Conservation (phyloP, 768 basidiomycete genomes). For the Lactifluus piperatus region DNA sequence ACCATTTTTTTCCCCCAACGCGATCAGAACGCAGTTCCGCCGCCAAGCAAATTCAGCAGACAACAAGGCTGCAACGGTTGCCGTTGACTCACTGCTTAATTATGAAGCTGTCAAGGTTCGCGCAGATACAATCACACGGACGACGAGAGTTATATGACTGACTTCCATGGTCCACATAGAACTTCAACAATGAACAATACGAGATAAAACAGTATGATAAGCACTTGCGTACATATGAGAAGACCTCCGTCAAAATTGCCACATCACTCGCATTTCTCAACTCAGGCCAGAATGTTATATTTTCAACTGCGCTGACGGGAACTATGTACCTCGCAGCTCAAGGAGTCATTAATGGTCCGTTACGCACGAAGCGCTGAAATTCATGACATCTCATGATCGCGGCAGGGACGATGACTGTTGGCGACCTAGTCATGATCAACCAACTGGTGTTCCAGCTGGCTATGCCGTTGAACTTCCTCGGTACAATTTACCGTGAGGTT, state of each 20-base stretch:
- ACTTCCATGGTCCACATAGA: constrained; percentile 37
- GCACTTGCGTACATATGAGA: constrained; percentile 79
- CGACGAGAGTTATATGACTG: neutral
- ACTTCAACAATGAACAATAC: constrained; percentile 95
- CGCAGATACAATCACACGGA: neutral
- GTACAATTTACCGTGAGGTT: constrained; percentile 95
- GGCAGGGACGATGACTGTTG: constrained; percentile 92
- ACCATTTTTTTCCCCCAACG: neutral
- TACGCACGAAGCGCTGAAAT: neutral
- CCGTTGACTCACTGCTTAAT: constrained; percentile 94
- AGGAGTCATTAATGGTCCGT: constrained; percentile 80
- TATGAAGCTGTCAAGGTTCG: constrained; percentile 96
- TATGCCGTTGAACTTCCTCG: constrained; percentile 92
- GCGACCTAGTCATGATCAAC: constrained; percentile 98
- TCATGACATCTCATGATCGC: constrained; percentile 4
- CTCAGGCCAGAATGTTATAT: constrained; percentile 95
- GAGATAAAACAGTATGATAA: constrained; percentile 91
- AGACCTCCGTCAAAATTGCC: constrained; percentile 88
- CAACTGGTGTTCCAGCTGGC: constrained; percentile 97
- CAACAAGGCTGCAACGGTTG: constrained; percentile 88
- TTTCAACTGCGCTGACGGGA: constrained; percentile 83
- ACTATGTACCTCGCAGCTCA: constrained; percentile 97
- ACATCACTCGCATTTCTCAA: constrained; percentile 91
- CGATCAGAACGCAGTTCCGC: constrained; percentile 76
- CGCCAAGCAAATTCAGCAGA: constrained; percentile 94